A percentile compares a stretch with the other conserved stretches of the same genome.
These are phyloP conservation scores for Spatholobus suberectus DNA, from an alignment of 306 rosid genomes.

Conservation along the genomic window DNA sequence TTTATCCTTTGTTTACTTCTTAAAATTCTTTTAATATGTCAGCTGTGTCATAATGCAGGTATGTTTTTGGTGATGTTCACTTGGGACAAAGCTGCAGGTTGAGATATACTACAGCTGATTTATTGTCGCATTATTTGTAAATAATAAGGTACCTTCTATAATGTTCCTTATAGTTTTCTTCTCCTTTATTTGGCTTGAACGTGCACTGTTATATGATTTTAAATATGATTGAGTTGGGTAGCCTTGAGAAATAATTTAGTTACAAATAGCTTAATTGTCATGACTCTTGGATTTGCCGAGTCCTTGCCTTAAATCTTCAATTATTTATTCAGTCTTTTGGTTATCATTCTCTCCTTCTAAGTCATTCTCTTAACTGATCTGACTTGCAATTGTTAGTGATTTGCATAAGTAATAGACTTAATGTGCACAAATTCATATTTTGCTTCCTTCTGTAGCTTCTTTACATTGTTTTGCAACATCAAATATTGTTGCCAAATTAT, in stretches of 20 bases:
- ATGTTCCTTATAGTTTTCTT: background rate
- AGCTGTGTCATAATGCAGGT: slow-evolving; percentile 58
- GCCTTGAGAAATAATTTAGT: slow-evolving; percentile 3
- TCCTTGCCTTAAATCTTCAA: background rate
- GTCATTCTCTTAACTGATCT: slow-evolving; percentile 14
- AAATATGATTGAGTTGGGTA: background rate
- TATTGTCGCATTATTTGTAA: slow-evolving; percentile 73
- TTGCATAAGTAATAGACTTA: slow-evolving; percentile 1
- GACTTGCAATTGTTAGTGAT: background rate
- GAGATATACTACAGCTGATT: slow-evolving; percentile 64
- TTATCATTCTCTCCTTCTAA: slow-evolving; percentile 4
- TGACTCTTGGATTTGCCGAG: background rate
- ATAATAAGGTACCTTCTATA: slow-evolving; percentile 57
- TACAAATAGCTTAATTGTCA: background rate
- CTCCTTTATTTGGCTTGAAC: background rate
- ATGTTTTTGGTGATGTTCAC: slow-evolving; percentile 97
- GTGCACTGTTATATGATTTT: slow-evolving; percentile 20
- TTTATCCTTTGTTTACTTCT: background rate
- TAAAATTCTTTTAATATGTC: slow-evolving; percentile 11
- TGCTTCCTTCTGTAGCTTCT: background rate
- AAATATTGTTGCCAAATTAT: slow-evolving; percentile 1
- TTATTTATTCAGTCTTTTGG: slow-evolving; percentile 18
- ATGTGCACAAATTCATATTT: slow-evolving; percentile 14
- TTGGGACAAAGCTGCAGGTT: slow-evolving; percentile 98
- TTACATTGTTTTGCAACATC: slow-evolving; percentile 13